Conservation (phyloP, 768 basidiomycete genomes). For the Tulasnella sp. region DNA sequence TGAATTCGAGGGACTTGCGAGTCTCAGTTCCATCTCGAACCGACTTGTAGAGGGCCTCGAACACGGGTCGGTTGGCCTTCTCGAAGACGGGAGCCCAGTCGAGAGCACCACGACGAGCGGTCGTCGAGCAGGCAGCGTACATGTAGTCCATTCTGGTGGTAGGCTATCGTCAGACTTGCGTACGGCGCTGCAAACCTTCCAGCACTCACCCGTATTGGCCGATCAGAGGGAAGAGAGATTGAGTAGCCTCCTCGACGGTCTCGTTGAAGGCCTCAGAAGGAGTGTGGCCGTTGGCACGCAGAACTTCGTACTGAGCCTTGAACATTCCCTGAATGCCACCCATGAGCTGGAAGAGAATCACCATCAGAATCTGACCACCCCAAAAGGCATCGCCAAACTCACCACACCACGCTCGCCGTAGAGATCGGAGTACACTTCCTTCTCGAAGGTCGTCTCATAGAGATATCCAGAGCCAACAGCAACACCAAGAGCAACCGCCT, state of each 20-base stretch:
- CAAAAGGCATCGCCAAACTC: conserved; percentile 39
- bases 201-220: conserved; percentile 78
- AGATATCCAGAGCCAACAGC: conserved; percentile 94
- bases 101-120: conserved; percentile 95
- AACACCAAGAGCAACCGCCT: conserved; percentile 90
- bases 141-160: conserved; percentile 82
- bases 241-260: conserved; percentile 99
- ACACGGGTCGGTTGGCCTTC: conserved; percentile 89
- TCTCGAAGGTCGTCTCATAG: conserved; percentile 99
- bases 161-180: conserved; percentile 6
- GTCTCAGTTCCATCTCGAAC: conserved; percentile 96
- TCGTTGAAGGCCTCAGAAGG: conserved; percentile 99
- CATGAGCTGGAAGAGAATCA: conserved; percentile 63
- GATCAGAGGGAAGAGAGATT: conserved; percentile 95
- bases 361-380: neutral
- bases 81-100: conserved; percentile 99
- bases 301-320: conserved; percentile 97
- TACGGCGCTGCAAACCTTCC: neutral
- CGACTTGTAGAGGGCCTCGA: conserved; percentile 91
- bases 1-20: conserved; percentile 94
- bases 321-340: conserved; percentile 98
- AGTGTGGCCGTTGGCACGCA: conserved; percentile 91
- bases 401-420: conserved; percentile 99
- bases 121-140: conserved; percentile 99
- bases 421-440: conserved; percentile 98